Percentiles rank a stretch among this genome's conserved stretches.
Evolutionary conservation across 1,139 yeast species (phyloP).

Genomic region (Geotrichum candidum): DNA sequence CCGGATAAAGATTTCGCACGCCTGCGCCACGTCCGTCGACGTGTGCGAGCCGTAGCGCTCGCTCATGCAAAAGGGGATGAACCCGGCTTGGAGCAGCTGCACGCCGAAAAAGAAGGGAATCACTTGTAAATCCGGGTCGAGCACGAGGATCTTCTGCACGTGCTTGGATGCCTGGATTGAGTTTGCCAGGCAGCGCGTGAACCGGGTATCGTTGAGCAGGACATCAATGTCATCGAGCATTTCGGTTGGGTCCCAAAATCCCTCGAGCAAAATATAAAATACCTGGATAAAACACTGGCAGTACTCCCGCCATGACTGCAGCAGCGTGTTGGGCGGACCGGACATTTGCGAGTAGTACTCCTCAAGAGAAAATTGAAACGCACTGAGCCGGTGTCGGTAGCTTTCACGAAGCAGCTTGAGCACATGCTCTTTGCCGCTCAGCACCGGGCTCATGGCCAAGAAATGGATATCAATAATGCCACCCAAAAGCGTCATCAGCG

Average conservation of each 20-base stretch:
- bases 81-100: slow-evolving; percentile 29
- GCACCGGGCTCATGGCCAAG: slow-evolving; percentile 17
- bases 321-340: slow-evolving; percentile 12
- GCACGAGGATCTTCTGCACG: slow-evolving; percentile 23
- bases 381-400: slow-evolving; percentile 23
- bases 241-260: slow-evolving; percentile 29
- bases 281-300: slow-evolving; percentile 27
- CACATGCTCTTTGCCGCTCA: slow-evolving; percentile 20
- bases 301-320: slow-evolving; percentile 27
- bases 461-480: slow-evolving; percentile 26
- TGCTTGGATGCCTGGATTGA: slow-evolving; percentile 29
- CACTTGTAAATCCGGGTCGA: slow-evolving; percentile 28
- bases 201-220: slow-evolving; percentile 26
- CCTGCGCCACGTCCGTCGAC: slow-evolving; percentile 31
- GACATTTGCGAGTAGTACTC: slow-evolving; percentile 19
- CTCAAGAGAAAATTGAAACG: slow-evolving; percentile 24
- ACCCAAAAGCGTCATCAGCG: slow-evolving; percentile 28
- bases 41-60: slow-evolving; percentile 32
- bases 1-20: slow-evolving; percentile 32
- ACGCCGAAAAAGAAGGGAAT: slow-evolving; percentile 32
- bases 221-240: slow-evolving; percentile 25
- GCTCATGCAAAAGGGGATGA: slow-evolving; percentile 28
- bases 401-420: slow-evolving; percentile 22
- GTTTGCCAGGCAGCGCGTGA: slow-evolving; percentile 25
- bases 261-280: slow-evolving; percentile 24